A percentile compares a stretch with the other conserved stretches of the same genome.
phyloP scores from a whole-genome alignment of 2,329 filamentous ascomycete species.

The Mollisia scopiformis region DNA sequence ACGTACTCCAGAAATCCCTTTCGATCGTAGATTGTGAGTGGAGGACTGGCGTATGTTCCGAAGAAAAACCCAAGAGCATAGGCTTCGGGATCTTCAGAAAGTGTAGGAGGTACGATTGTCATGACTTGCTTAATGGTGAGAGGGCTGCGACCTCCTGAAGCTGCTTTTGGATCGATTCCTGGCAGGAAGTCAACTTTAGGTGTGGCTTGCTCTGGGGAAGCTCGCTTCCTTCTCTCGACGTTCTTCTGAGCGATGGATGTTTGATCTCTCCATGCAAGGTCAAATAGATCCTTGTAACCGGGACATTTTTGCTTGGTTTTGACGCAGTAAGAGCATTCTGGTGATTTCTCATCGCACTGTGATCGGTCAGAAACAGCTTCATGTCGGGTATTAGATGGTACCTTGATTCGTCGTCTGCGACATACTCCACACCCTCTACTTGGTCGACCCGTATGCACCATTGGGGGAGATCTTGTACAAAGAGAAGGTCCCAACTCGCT shows the following conservation, averaged over 20 bases:
- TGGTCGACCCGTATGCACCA: conserved; percentile 16
- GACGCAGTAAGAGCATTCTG: conserved; percentile 10
- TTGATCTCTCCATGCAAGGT: conserved; percentile 21
- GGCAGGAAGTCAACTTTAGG: neutral
- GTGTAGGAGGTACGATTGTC: neutral
- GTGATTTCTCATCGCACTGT: conserved; percentile 15
- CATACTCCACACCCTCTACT: conserved; percentile 15
- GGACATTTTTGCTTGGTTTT: conserved; percentile 17
- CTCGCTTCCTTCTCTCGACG: conserved; percentile 11
- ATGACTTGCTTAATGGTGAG: neutral
- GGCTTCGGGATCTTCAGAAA: neutral
- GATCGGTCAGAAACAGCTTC: neutral
- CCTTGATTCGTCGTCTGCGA: conserved; percentile 17
- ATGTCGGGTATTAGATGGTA: neutral
- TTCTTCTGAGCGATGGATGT: conserved; percentile 14
- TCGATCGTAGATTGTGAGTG: conserved; percentile 1
- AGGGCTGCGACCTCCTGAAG: neutral
- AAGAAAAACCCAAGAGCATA: conserved; percentile 13
- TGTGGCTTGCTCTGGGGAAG: neutral
- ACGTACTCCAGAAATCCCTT: conserved; percentile 8
- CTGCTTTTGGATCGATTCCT: neutral
- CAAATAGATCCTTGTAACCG: conserved; percentile 16
- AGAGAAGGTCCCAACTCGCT: neutral
- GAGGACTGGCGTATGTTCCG: conserved; percentile 4
- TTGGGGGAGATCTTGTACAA: neutral